Evolutionary conservation across 495 filamentous ascomycete genomes (phyloP).

Genomic region (Trichoderma reesei): DNA sequence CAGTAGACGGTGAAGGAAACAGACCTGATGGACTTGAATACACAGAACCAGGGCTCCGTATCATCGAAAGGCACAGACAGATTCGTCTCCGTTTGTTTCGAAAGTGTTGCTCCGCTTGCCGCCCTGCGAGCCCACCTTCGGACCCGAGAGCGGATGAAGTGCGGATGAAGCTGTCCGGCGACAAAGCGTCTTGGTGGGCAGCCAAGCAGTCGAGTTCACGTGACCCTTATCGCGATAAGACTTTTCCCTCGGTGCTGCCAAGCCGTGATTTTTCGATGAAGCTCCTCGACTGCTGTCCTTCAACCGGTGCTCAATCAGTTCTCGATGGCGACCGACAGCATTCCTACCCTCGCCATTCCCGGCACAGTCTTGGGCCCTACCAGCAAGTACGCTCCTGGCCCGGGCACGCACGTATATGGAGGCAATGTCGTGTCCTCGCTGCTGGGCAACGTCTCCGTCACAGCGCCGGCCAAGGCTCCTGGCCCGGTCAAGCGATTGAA

Average conservation of each 20-base stretch:
- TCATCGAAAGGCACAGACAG: background rate
- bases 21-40: too few species aligned
- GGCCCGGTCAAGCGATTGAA: slow-evolving; percentile 49
- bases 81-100: background rate
- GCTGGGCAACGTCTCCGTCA: slow-evolving; percentile 51
- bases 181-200: too few species aligned
- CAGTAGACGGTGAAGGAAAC: too few species aligned
- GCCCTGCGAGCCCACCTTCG: background rate
- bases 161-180: background rate
- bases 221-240: slow-evolving; percentile 3
- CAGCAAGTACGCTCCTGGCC: slow-evolving; percentile 55
- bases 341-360: slow-evolving; percentile 41
- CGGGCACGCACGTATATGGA: slow-evolving; percentile 72
- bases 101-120: background rate
- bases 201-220: too few species aligned
- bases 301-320: background rate
- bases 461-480: slow-evolving; percentile 24
- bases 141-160: background rate
- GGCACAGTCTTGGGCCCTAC: slow-evolving; percentile 68
- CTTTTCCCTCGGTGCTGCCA: background rate
- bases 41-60: too few species aligned
- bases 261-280: slow-evolving; percentile 1
- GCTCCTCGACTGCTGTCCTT: background rate
- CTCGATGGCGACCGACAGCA: slow-evolving; percentile 13
- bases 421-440: slow-evolving; percentile 63